Evolutionary conservation across 257 asterid species (phyloP), one percentile per base, ranked within the genome.

Genomic region (Verbascum thapsus): DNA sequence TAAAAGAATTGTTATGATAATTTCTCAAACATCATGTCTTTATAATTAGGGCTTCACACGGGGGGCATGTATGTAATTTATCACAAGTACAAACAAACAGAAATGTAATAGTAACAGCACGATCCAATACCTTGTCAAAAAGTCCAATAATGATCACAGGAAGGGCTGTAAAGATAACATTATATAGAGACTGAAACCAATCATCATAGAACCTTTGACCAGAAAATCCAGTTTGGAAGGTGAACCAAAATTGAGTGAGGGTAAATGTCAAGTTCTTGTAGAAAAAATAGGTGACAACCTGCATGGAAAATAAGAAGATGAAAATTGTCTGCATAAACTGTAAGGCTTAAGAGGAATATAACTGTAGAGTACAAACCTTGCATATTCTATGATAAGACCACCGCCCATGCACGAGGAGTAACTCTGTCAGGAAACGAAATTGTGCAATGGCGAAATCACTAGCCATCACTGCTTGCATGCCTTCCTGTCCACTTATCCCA

Each of bases 401-500:
- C 45, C 99, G 88, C 23, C 99, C 99, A 78, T 94, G 99, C 80
- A 94, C 99, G 69, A 94, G 96, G 66, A 94, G 94, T 68, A 94
- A 81, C 38, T 94, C 99, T 0, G 99, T 85, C 62, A 94, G 83
- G 80, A 80, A 94, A 26, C 99, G 95, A 63, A 94, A 94, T 73
- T 94, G 99, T 58, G 99, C 99, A 75, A 94, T 94, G 38, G 99
- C 92, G 77, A 94, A 94, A 74, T 94, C 99, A 77, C 99, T 94
- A 49, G 99, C 95, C 99, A 94, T 94, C 68, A 90, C 99, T 8
- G 99, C 99, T 80, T 94, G 99, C 99, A 94, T 94, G 60, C 99
- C 99, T 69, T 94, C 99, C 80, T 94, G 97, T 63, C 99, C 99
- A 71, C 99, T 94, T 67, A 94, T 90, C 40, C 99, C 99, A 44